Percentiles rank a stretch among this genome's conserved stretches.
Conservation (phyloP, 75 land plant species). For the Cupressus sempervirens region DNA sequence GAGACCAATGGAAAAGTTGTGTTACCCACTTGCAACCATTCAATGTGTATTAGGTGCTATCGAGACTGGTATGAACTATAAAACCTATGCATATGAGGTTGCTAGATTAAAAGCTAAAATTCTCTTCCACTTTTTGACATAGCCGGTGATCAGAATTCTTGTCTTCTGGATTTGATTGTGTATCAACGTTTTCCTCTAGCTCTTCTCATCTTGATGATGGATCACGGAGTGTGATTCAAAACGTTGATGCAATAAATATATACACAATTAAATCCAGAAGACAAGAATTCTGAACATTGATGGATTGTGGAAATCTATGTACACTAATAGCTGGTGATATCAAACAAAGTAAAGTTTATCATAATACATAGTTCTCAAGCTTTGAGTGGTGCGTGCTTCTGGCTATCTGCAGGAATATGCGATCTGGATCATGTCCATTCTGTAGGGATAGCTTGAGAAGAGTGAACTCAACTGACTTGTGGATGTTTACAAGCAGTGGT, state of each 20-base stretch:
- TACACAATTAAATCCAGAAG: too few relatives aligned
- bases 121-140: too few relatives aligned
- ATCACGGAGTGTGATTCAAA: too few relatives aligned
- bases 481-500: slow-evolving; percentile 68
- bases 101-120: not conserved
- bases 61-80: slow-evolving; percentile 58
- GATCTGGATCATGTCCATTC: slow-evolving; percentile 90
- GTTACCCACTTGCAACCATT: slow-evolving; percentile 67
- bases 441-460: slow-evolving; percentile 80
- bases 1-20: slow-evolving; percentile 58
- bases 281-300: too few relatives aligned
- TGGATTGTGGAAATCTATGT: too few relatives aligned
- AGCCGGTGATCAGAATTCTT: not conserved
- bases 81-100: not conserved
- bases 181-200: too few relatives aligned
- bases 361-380: not conserved
- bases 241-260: too few relatives aligned
- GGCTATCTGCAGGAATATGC: slow-evolving; percentile 49
- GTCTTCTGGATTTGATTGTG: too few relatives aligned
- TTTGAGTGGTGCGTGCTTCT: not conserved
- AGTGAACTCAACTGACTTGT: slow-evolving; percentile 74
- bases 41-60: slow-evolving; percentile 74
- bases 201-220: too few relatives aligned
- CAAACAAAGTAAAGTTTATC: not conserved
- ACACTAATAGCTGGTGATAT: not conserved